Evolutionary conservation across 164 flowering plant genomes (phyloP), one percentile per base, ranked within the genome.

Genomic region (Magnolia sinica): DNA sequence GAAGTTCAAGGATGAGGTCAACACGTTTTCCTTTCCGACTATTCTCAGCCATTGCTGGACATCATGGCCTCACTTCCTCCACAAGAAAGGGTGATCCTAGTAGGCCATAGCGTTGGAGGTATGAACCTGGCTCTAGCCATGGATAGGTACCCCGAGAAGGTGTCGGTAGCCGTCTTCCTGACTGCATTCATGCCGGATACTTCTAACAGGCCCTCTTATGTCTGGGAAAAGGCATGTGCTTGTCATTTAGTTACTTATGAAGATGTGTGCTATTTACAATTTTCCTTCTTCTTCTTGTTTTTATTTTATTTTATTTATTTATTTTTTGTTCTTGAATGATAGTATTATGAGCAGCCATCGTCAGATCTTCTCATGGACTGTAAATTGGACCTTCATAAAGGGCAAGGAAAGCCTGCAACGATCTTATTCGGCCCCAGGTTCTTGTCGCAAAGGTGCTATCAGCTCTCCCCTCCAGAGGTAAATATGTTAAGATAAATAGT

Each of bases 101-200:
- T 87, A 0, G 89, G 82, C 4, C 89, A 88, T 50, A 87, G 87
- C 76, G 29, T 74, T 11, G 86, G 90, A 8, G 89, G 90, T 1
- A 0, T 76, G n/a, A 51, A 55, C 64, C 55, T 86, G 4, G 77
- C 89, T 24, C 7, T 73, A 5, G 89, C 88, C 59, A 83, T 82
- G 83, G 87, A 86, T 70, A 82, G 2, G 2, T 89, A 79, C 74
- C 88, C 88, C 0, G 67, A 77, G 7, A 85, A 84, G 72, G 68
- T 87, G 2, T 64, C 75, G 3, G 79, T 74, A 2, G 87, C 81
- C 3, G 87, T 87, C 4, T 89, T 82, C 67, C 76, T 81, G 10
- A 68, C 87, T 0, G 89, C 88, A 27, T 27, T 73, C 24, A 84
- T 87, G 89, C 86, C 85, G 0, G 85, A 82, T 68, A 37, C 76